Evolutionary conservation across 2,329 filamentous ascomycete species (phyloP), one percentile per base, ranked within the genome.

Genomic region (Colletotrichum ledebouriae): DNA sequence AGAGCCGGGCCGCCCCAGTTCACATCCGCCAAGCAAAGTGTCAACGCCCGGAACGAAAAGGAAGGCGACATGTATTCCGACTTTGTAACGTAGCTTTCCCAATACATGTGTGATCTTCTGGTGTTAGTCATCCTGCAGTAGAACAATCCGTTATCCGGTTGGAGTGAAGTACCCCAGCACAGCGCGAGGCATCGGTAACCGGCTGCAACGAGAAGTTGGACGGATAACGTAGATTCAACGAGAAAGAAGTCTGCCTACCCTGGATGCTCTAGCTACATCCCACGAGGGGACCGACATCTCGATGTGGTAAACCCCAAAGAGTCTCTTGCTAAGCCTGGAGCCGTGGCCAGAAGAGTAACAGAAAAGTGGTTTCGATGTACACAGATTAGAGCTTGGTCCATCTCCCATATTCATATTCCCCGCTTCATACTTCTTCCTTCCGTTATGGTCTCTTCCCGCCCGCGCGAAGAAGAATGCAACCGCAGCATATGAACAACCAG

Each of bases 381-480:
- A 68, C 65, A 68, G 65, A 64, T 68, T 68, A 68, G 61, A 55
- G 65, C 65, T 59, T 53, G 39, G 53, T 59, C 59, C 64, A 53
- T 37, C 22, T 59, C 57, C 64, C 64, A 20, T 49, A 37, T 20
- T 53, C 64, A 20, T 49, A 37, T 20, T 53, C 41, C 47, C n/a
- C 7, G 42, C 57, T 47, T 39, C 34, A 13, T 60, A n/a, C 29
- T 37, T 25, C 22, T 52, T 42, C 58, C 29, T 52, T 22, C 34
- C 46, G 33, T 12, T 37, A 2, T 29, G 29, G 29, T 33, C 42
- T 63, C 52, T 39, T 12, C 17, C 63, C 33, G 6, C 22, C 41
- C 42, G 49, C 44, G 52, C 42, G 50, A 44, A 46, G 60, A 59
- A 60, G 56, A 67, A 69, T 61, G 52, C 59, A 58, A 58, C 52